Evolutionary conservation across 78 protist species (phyloP).

Genomic region (Polysphondylium violaceum): DNA sequence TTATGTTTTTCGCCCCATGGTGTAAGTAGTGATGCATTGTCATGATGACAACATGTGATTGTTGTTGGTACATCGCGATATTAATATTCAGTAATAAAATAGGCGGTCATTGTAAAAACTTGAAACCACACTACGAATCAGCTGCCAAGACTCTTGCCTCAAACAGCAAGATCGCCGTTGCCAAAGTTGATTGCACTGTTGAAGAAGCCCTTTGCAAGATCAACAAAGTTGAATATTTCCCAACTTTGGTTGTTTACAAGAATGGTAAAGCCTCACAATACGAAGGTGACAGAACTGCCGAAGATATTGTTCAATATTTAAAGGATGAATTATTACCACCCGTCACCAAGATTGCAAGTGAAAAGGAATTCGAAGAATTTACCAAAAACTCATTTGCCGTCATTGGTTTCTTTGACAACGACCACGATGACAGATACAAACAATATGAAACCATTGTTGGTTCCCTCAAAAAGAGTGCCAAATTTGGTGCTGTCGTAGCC

Average conservation of each 20-base stretch:
- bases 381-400: slow-evolving; percentile 43
- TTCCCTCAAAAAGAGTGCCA: slow-evolving; percentile 22
- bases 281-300: slow-evolving; percentile 86
- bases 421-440: slow-evolving; percentile 60
- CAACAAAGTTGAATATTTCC: slow-evolving; percentile 60
- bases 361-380: slow-evolving; percentile 58
- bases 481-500: slow-evolving; percentile 75
- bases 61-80: not conserved
- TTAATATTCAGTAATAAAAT: slow-evolving; percentile 53
- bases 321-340: slow-evolving; percentile 82
- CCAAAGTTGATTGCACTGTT: slow-evolving; percentile 76
- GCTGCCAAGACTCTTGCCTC: slow-evolving; percentile 53
- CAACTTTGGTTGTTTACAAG: slow-evolving; percentile 77
- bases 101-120: slow-evolving; percentile 94
- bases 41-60: not conserved
- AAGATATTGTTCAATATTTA: slow-evolving; percentile 83
- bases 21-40: not conserved
- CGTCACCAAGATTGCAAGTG: slow-evolving; percentile 38
- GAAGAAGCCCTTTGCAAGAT: slow-evolving; percentile 37
- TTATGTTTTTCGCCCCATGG: slow-evolving; percentile 64
- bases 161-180: slow-evolving; percentile 55
- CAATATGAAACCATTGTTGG: not conserved
- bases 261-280: slow-evolving; percentile 85
- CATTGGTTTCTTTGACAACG: slow-evolving; percentile 82
- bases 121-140: slow-evolving; percentile 85